Evolutionary conservation across 1,139 yeast species (phyloP).

Genomic region (Candida sp.): DNA sequence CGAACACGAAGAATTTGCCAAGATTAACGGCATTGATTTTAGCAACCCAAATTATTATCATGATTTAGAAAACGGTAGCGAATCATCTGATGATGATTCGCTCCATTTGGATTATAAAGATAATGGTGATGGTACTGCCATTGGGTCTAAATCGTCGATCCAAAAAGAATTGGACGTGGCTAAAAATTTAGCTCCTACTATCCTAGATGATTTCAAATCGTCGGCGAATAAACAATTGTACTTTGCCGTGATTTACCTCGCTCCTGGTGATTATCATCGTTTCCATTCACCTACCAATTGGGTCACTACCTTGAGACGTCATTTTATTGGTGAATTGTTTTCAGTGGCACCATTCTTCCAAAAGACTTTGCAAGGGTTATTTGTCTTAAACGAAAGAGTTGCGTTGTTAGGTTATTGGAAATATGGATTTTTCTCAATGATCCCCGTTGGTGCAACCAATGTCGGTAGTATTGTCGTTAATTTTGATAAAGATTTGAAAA

Average conservation of each 20-base stretch:
- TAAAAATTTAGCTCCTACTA: constrained; percentile 37
- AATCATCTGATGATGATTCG: constrained; percentile 42
- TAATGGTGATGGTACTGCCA: constrained; percentile 55
- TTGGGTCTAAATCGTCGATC: constrained; percentile 28
- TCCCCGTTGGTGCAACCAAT: constrained; percentile 99
- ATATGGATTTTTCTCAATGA: constrained; percentile 97
- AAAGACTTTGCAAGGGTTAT: constrained; percentile 77
- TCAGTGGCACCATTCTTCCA: constrained; percentile 98
- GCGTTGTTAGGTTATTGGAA: constrained; percentile 96
- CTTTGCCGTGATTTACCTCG: constrained; percentile 90
- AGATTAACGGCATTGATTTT: constrained; percentile 57
- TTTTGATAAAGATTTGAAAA: constrained; percentile 86
- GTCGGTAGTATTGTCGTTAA: constrained; percentile 93
- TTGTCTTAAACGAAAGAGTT: constrained; percentile 92
- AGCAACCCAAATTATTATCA: background rate
- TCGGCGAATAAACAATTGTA: constrained; percentile 58
- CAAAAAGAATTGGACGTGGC: constrained; percentile 42
- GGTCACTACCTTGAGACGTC: constrained; percentile 93
- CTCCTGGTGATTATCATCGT: constrained; percentile 98
- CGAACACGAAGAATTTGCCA: constrained; percentile 76
- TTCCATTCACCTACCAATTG: constrained; percentile 96
- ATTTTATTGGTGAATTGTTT: constrained; percentile 92
- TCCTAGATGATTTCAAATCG: constrained; percentile 22
- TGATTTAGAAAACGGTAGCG: constrained; percentile 8
- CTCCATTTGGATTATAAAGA: constrained; percentile 46